Evolutionary conservation across 129 eudicot genomes (phyloP).

Genomic region (Ambrosia artemisiifolia): DNA sequence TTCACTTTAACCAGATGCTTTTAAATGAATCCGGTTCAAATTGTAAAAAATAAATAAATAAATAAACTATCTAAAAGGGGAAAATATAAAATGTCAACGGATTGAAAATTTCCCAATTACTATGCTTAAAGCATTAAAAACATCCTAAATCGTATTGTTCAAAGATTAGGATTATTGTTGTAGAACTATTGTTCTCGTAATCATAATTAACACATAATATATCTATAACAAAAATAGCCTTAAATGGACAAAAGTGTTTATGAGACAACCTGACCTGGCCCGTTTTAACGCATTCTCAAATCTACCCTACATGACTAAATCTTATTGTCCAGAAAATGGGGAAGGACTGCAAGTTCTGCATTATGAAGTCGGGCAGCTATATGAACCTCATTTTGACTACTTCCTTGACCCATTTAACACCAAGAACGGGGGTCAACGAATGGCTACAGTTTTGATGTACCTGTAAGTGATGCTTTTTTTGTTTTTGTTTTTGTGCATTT

Average conservation of each 20-base stretch:
- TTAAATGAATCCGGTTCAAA: neutral
- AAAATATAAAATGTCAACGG: neutral
- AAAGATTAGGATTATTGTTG: neutral
- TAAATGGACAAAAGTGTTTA: neutral
- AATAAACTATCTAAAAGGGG: neutral
- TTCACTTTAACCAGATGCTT: neutral
- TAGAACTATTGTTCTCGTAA: neutral
- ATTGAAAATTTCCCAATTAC: neutral
- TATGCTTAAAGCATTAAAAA: neutral
- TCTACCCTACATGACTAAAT: neutral
- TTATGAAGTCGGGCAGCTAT: conserved; percentile 88
- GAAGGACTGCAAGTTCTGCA: conserved; percentile 92
- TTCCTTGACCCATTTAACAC: conserved; percentile 71
- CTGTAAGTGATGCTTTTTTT: conserved; percentile 51
- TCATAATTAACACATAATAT: neutral
- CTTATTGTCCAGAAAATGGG: conserved; percentile 59
- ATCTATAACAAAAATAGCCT: neutral
- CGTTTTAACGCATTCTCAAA: neutral
- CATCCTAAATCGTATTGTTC: conserved; percentile 1
- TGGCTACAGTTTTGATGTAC: conserved; percentile 90
- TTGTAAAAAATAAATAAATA: too few species aligned
- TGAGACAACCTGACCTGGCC: neutral
- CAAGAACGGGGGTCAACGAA: conserved; percentile 80
- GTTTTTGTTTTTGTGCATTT: neutral
- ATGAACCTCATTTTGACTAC: conserved; percentile 91